phyloP scores from a whole-genome alignment of 306 rosid species.

The Lablab purpureus region DNA sequence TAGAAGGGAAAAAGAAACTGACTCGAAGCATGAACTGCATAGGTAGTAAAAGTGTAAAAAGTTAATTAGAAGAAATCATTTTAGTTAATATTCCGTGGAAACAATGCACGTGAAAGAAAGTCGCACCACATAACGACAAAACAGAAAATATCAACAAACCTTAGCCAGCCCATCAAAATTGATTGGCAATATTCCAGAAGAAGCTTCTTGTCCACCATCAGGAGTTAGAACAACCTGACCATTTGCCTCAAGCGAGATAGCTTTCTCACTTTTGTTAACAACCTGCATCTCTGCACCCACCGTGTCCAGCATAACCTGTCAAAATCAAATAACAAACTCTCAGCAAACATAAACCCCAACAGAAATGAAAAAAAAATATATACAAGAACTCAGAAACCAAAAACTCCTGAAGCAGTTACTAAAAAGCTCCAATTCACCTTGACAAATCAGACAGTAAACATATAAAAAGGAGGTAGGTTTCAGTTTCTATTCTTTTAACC shows the following conservation, averaged over 20 bases:
- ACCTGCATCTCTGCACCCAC: slow-evolving; percentile 94
- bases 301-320: slow-evolving; percentile 88
- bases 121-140: slow-evolving; percentile 17
- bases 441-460: slow-evolving; percentile 31
- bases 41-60: slow-evolving; percentile 1
- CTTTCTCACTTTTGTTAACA: slow-evolving; percentile 64
- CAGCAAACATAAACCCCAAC: slow-evolving; percentile 1
- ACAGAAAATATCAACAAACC: slow-evolving; percentile 54
- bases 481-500: neutral
- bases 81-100: neutral
- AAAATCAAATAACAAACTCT: slow-evolving; percentile 35
- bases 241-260: slow-evolving; percentile 66
- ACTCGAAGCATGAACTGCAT: slow-evolving; percentile 13
- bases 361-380: neutral
- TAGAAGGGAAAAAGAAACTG: neutral
- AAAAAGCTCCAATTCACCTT: neutral
- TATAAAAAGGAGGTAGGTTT: neutral
- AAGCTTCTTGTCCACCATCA: slow-evolving; percentile 70
- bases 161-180: slow-evolving; percentile 84
- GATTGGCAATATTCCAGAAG: slow-evolving; percentile 85
- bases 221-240: slow-evolving; percentile 81
- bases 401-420: slow-evolving; percentile 21
- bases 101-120: slow-evolving; percentile 13
- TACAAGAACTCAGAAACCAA: neutral
- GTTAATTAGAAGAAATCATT: slow-evolving; percentile 1